These are phyloP conservation scores for Bruguiera hainesii DNA, from an alignment of 441 rosid genomes.

Conservation along the genomic window DNA sequence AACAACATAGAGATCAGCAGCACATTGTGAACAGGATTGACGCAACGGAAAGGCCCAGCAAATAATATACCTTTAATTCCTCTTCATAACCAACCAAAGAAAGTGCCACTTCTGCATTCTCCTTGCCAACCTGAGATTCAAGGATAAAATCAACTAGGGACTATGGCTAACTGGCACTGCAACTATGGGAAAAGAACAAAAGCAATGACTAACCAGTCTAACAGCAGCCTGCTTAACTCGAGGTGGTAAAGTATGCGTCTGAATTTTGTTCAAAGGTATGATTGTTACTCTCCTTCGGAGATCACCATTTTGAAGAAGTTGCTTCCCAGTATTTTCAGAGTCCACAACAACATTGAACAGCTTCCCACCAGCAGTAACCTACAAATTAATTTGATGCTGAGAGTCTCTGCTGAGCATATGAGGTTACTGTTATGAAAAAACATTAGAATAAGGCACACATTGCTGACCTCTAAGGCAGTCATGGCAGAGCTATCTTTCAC, in stretches of 20 bases:
- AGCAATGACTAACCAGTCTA: conserved; percentile 59
- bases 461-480: conserved; percentile 90
- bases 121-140: conserved; percentile 76
- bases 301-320: conserved; percentile 89
- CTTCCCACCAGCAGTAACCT: conserved; percentile 98
- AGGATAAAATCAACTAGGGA: conserved; percentile 5
- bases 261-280: conserved; percentile 93
- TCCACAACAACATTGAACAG: conserved; percentile 89
- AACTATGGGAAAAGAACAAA: conserved; percentile 12
- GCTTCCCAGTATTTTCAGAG: conserved; percentile 89
- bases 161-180: conserved; percentile 5
- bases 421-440: conserved; percentile 7
- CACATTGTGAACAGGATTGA: background rate
- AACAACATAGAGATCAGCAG: background rate
- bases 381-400: conserved; percentile 24
- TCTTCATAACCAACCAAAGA: conserved; percentile 81
- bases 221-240: conserved; percentile 74
- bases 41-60: background rate
- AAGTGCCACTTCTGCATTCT: conserved; percentile 87
- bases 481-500: conserved; percentile 76
- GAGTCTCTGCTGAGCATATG: conserved; percentile 3
- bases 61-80: conserved; percentile 61
- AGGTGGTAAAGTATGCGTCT: conserved; percentile 46
- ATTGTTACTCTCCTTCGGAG: conserved; percentile 91
- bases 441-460: conserved; percentile 15